Base-by-base conservation (phyloP, 805 yeast genomes). In the Saturnispora hagleri region DNA sequence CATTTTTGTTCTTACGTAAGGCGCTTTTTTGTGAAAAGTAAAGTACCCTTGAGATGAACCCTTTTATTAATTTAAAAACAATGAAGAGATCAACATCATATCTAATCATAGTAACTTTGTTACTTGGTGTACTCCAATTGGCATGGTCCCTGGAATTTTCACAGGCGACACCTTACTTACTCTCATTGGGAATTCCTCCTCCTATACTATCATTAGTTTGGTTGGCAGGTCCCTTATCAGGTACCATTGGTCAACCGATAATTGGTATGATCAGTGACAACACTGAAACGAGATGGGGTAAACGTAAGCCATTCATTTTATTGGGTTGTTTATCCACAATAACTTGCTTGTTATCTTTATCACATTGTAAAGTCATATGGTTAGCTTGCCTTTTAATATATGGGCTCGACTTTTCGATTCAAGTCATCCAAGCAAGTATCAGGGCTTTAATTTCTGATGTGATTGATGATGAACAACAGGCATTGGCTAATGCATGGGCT, bases 131-230 rank as follows among this genome's bases (percentile, higher is more conserved):
- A 0, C 65, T 80, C 20, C 86, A 81, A 60, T 64, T 81, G 49
- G 79, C 85, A 0, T 81, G 86, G 86, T 77, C 81, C 3, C 73
- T 82, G 1, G 86, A 81, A 62, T 81, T 81, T 58, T 74, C 82
- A 4, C 81, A 80, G 55, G 84, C 84, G 3, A 80, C 82, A 3
- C 82, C 85, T 0, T 80, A 74, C 57, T 61, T 81, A 15, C 63
- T 80, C n/a, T 77, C 82, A 0, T 64, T 81, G n/a, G 86, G 86
- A 4, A 68, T 81, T 46, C 75, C 84, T 2, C 80, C 79, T 57
- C 73, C 77, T 22, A 58, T 72, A 0, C 62, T 81, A 57, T 80
- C 84, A 6, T 65, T 81, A 45, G 74, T 81, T 4, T 81, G 86
- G 87, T 72, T 81, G 22, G 84, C 85, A 1, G 85, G 86, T 2